Evolutionary conservation across 441 rosid species (phyloP), one percentile per base, ranked within the genome.

Genomic region (Sinapis alba): DNA sequence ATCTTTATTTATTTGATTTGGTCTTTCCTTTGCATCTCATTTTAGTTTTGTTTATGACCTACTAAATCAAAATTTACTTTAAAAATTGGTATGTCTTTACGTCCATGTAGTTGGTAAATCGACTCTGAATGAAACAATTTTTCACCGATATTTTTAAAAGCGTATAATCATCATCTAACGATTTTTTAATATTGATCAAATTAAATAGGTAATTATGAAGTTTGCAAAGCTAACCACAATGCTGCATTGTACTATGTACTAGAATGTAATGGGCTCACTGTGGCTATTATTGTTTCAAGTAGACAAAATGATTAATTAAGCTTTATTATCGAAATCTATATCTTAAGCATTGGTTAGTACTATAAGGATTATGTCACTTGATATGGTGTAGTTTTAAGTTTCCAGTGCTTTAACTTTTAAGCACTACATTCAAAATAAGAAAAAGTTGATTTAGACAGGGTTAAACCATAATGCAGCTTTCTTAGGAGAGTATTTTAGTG

Each of bases 241-340:
- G 36, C 8, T 62, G 54, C 54, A 53, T 21, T 57, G 78, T 74
- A 74, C 66, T 74, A 18, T 41, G 58, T 34, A 36, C 63, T 24
- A 51, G 20, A 34, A 8, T 63, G 43, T 56, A 65, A 24, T 20
- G 23, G 64, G 34, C 34, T 73, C 71, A 11, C 5, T 19, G 36
- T 51, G 16, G 30, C 69, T 23, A 24, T 73, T 57, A 56, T 65
- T 65, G 18, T 56, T 18, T 65, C 10, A 41, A 27, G 34, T 38
- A 66, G 72, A 66, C 61, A 65, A 58, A 64, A 66, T 74, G 66
- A 74, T 66, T 66, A 58, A 45, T 21, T 28, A 30, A 66, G 27
- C 51, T 66, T 30, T 10, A 36, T 57, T 43, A n/a, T 58, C 36
- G 16, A 38, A 63, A 54, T 41, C 24, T n/a, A 28, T 65, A 38